Conservation (phyloP, 2,329 filamentous ascomycete genomes). For the Emergomyces pasteurianus region DNA sequence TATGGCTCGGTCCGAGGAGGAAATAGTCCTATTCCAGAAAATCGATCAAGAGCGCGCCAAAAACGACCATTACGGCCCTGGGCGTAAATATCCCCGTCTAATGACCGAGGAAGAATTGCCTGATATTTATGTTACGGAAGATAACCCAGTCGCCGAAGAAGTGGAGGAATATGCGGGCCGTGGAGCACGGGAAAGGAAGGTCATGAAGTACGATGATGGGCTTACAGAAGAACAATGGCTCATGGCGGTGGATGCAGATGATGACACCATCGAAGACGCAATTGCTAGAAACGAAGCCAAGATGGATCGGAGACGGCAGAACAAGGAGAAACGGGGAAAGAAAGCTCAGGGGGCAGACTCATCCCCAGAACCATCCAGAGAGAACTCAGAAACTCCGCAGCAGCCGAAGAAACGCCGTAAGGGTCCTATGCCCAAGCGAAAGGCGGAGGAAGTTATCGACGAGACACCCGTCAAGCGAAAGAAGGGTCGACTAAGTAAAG, state of each 20-base stretch:
- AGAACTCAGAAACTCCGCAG: conserved; percentile 70
- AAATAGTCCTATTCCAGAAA: conserved; percentile 65
- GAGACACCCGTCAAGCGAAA: conserved; percentile 69
- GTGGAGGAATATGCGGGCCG: conserved; percentile 68
- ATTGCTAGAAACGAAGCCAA: conserved; percentile 80
- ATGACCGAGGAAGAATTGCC: conserved; percentile 81
- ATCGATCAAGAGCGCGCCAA: conserved; percentile 65
- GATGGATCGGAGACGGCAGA: conserved; percentile 65
- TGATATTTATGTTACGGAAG: conserved; percentile 85
- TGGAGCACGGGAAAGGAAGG: conserved; percentile 86
- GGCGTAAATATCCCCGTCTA: conserved; percentile 59
- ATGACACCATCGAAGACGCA: conserved; percentile 85
- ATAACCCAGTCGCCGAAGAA: conserved; percentile 68
- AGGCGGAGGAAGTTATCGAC: conserved; percentile 65
- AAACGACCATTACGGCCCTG: conserved; percentile 59
- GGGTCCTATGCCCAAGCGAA: conserved; percentile 70
- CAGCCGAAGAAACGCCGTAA: conserved; percentile 65
- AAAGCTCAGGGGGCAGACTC: conserved; percentile 43
- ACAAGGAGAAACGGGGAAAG: conserved; percentile 53
- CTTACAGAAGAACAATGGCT: conserved; percentile 98
- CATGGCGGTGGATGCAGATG: conserved; percentile 92
- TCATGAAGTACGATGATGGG: conserved; percentile 92
- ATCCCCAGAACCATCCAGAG: conserved; percentile 67
- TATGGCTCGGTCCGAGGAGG: conserved; percentile 75
- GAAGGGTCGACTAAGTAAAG: conserved; percentile 59